Evolutionary conservation across 768 basidiomycete genomes (phyloP).

Genomic region (Leccinum subtestaceum): DNA sequence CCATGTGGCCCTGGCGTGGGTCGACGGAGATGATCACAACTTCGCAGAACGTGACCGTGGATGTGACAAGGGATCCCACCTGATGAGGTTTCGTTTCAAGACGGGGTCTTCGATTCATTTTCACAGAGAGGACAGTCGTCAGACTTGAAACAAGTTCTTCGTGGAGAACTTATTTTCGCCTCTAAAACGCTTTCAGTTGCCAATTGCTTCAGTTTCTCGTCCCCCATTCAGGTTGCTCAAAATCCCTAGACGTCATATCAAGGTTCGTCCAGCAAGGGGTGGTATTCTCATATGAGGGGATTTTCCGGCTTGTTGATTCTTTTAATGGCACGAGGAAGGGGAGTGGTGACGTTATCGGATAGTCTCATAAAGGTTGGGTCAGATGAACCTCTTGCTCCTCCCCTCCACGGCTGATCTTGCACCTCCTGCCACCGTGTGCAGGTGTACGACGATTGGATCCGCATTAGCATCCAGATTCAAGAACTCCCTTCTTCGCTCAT

Average conservation of each 20-base stretch:
- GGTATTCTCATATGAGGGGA: conserved; percentile 21
- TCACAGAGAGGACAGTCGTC: neutral
- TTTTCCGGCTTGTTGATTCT: conserved; percentile 25
- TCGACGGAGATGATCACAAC: conserved; percentile 26
- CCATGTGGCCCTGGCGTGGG: conserved; percentile 1
- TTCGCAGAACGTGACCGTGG: conserved; percentile 1
- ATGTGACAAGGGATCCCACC: conserved; percentile 5
- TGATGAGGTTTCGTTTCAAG: neutral
- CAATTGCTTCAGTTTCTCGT: neutral
- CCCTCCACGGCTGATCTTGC: conserved; percentile 8
- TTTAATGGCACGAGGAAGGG: conserved; percentile 24
- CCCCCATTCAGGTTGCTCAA: neutral
- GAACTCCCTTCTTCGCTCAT: neutral
- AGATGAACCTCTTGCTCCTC: conserved; percentile 2
- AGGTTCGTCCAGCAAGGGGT: neutral
- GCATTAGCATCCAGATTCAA: neutral
- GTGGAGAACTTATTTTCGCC: conserved; percentile 1
- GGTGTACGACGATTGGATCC: conserved; percentile 23
- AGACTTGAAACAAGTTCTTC: neutral
- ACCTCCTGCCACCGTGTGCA: conserved; percentile 20
- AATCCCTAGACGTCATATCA: neutral
- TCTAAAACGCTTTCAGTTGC: neutral
- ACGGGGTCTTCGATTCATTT: neutral
- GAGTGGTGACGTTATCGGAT: conserved; percentile 8
- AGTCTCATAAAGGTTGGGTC: conserved; percentile 24